Base-by-base conservation (phyloP, 371 early-diverging fungal genomes). In the Mortierella sp. region DNA sequence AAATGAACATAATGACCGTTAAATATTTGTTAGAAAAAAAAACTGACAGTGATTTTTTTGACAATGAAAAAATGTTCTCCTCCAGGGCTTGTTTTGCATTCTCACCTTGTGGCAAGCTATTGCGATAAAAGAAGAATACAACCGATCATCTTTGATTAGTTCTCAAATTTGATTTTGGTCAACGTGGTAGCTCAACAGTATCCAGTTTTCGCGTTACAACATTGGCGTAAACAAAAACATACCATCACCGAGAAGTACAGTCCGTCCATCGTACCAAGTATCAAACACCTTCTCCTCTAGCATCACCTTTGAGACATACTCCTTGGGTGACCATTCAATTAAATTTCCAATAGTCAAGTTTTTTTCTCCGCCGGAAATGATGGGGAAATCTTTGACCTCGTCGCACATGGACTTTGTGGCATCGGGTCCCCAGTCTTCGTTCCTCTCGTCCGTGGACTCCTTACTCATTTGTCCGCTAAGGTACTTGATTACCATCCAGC, bases 211-310 rank as follows among this genome's bases (percentile, higher is more conserved):
- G 11, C 42, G 7, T 24, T 24, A 11, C 8, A 2, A 1, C 60
- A 26, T 10, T n/a, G 7, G 19, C 21, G 9, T 48, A 63, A 38
- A 55, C 9, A 54, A 10, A 72, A 34, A 79, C 54, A 44, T 80
- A 80, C 81, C 78, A 72, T 82, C 82, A 4, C 82, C 82, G 10
- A 82, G 45, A 9, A 82, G 78, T 19, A 82, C 82, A 5, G 78
- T 72, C 31, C 82, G 54, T 16, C 82, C 82, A 2, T 50, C 42
- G 34, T 74, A 75, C 82, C 82, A 82, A 10, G 78, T 74, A 2
- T 71, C 50, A 70, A 82, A 82, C 19, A 76, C 80, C 71, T 82
- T 82, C 6, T 82, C 82, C 38, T 82, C 82, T 10, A 82, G 73
- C 65, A 74, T 74, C 19, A 82, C 78, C 47, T 78, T 77, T 7